A percentile compares a stretch with the other conserved stretches of the same genome.
Evolutionary conservation across 371 early-diverging fungal genomes (phyloP).

Genomic region (Pancytospora philotis): DNA sequence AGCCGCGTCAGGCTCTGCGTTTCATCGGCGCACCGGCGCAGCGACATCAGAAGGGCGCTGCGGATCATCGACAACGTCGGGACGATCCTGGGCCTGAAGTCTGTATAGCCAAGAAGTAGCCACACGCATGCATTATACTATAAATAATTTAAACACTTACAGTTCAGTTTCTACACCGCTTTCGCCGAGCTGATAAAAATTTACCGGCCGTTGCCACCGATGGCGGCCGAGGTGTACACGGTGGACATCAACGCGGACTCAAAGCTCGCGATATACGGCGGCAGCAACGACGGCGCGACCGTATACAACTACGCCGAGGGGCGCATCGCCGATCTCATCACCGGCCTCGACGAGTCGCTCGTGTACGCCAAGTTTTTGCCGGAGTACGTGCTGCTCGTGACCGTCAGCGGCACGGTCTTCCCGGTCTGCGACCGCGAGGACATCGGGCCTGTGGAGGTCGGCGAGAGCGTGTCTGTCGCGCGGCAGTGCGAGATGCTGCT

Average conservation of each 20-base stretch:
- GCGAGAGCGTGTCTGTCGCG: conserved; percentile 37
- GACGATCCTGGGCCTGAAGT: conserved; percentile 53
- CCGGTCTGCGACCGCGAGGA: conserved; percentile 7
- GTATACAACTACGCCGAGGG: conserved; percentile 14
- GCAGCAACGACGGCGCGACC: conserved; percentile 22
- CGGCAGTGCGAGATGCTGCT: conserved; percentile 16
- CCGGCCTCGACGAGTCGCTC: conserved; percentile 33
- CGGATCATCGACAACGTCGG: conserved; percentile 57
- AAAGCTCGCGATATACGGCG: conserved; percentile 32
- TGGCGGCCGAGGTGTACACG: conserved; percentile 37
- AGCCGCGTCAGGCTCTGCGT: conserved; percentile 90
- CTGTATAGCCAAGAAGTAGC: not conserved
- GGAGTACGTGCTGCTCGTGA: conserved; percentile 19
- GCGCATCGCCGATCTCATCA: conserved; percentile 5
- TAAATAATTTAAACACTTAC: not conserved
- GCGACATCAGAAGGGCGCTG: conserved; percentile 71
- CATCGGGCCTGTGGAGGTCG: conserved; percentile 5
- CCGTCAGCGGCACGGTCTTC: conserved; percentile 37
- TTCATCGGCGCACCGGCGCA: conserved; percentile 78
- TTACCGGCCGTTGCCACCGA: not conserved
- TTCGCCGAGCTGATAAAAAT: not conserved
- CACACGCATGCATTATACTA: not conserved
- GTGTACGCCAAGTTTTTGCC: conserved; percentile 31
- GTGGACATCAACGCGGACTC: conserved; percentile 16
- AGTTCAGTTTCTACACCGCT: not conserved